Evolutionary conservation across 208 protist species (phyloP).

Genomic region (Trypanosoma rangeli): DNA sequence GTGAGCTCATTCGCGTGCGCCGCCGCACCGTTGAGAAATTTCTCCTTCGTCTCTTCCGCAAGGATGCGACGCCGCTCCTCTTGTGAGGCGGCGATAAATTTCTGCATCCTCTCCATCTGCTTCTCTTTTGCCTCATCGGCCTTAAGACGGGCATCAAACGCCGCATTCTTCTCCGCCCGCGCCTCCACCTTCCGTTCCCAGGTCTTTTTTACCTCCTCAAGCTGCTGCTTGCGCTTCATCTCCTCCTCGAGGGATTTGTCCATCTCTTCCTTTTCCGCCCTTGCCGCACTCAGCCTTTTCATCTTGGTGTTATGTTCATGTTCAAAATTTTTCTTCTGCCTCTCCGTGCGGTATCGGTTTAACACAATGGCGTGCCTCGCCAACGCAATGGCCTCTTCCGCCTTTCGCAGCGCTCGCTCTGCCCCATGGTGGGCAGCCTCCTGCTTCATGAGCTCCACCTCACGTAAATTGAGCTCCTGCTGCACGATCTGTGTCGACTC

Average conservation of each 20-base stretch:
- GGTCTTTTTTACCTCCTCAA: conserved; percentile 39
- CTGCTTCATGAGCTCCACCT: conserved; percentile 87
- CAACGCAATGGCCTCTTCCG: conserved; percentile 29
- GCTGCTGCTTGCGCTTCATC: conserved; percentile 42
- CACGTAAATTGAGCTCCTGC: conserved; percentile 77
- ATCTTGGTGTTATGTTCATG: conserved; percentile 39
- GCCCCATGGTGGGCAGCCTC: conserved; percentile 64
- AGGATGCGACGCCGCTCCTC: conserved; percentile 52
- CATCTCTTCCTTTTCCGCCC: conserved; percentile 31
- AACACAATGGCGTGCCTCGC: conserved; percentile 44
- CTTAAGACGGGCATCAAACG: conserved; percentile 32
- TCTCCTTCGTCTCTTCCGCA: conserved; percentile 21
- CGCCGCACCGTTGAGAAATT: conserved; percentile 23
- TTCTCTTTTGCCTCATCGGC: conserved; percentile 38
- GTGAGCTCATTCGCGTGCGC: conserved; percentile 31
- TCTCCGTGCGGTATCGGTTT: conserved; percentile 43
- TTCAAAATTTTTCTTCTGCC: conserved; percentile 32
- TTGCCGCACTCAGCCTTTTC: conserved; percentile 34
- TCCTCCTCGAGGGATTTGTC: conserved; percentile 25
- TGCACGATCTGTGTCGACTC: conserved; percentile 76
- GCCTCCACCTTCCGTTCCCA: conserved; percentile 43
- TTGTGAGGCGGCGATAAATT: conserved; percentile 52
- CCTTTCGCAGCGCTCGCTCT: conserved; percentile 15
- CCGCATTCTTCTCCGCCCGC: conserved; percentile 33
- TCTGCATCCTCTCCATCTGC: conserved; percentile 43